Evolutionary conservation across 805 yeast species (phyloP).

Genomic region (Saccharomyces mikatae): DNA sequence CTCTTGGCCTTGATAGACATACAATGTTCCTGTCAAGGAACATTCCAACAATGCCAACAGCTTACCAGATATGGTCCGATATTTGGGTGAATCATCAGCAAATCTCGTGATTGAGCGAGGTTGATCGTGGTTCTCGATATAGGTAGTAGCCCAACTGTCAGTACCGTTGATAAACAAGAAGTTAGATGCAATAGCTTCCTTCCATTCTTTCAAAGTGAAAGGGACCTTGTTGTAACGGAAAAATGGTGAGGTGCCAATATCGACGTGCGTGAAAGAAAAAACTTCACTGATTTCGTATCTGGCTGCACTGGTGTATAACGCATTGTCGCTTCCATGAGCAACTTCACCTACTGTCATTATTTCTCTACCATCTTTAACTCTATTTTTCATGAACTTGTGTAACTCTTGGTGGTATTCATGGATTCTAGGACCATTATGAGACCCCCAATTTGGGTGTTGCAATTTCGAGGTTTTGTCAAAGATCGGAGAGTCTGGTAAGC

Average conservation of each 20-base stretch:
- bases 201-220: conserved; percentile 34
- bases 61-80: too few species aligned
- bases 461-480: conserved; percentile 33
- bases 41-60: too few species aligned
- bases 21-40: too few species aligned
- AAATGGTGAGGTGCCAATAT: neutral
- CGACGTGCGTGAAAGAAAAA: neutral
- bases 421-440: conserved; percentile 45
- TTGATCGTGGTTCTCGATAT: conserved; percentile 53
- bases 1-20: too few species aligned
- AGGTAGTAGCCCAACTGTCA: conserved; percentile 53
- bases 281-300: conserved; percentile 1
- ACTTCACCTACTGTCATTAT: conserved; percentile 3
- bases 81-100: too few species aligned
- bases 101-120: conserved; percentile 32
- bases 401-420: conserved; percentile 52
- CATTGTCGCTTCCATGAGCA: neutral
- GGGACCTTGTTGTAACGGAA: neutral
- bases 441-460: conserved; percentile 33
- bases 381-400: conserved; percentile 35
- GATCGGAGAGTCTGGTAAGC: conserved; percentile 43
- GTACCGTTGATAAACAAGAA: conserved; percentile 37
- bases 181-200: conserved; percentile 33
- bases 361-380: conserved; percentile 13
- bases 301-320: conserved; percentile 1